Percentiles rank a stretch among this genome's conserved stretches.
Conservation (phyloP, 305 asterid genomes). For the Solanum aculeatissimum region DNA sequence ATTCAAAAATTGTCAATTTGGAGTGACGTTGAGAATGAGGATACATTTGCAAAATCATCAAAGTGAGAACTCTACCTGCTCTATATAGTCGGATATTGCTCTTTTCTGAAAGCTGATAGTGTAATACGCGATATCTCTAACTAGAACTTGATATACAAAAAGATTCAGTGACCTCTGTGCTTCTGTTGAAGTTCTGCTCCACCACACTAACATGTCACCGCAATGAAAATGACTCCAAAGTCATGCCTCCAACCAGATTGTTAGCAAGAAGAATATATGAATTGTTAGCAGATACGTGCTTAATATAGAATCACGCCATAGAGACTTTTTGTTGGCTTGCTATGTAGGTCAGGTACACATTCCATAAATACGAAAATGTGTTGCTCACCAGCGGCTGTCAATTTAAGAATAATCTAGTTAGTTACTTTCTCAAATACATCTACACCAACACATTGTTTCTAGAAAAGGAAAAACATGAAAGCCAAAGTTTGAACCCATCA, state of each 20-base stretch:
- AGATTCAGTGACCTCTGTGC: not conserved
- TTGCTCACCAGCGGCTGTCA: conserved; percentile 82
- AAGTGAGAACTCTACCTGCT: not conserved
- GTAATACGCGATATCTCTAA: not conserved
- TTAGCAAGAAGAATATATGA: not conserved
- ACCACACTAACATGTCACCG: not conserved
- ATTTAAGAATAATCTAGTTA: not conserved
- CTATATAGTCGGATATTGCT: not conserved
- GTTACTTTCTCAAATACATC: not conserved
- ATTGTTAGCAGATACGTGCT: not conserved
- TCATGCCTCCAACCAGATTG: not conserved
- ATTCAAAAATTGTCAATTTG: not conserved
- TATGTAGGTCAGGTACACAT: conserved; percentile 72
- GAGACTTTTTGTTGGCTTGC: conserved; percentile 54
- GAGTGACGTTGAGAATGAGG: not conserved
- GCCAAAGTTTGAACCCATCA: not conserved
- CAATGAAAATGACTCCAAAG: not conserved
- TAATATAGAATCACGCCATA: conserved; percentile 3
- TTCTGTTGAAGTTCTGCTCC: not conserved
- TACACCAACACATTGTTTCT: not conserved
- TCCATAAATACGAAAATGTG: conserved; percentile 73
- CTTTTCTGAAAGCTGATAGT: not conserved
- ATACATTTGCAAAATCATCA: not conserved
- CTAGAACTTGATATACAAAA: not conserved
- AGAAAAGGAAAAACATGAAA: not conserved